A percentile compares a stretch with the other conserved stretches of the same genome.
Conservation (phyloP, 176 grass and related monocot genomes). For the Phoenix dactylifera region DNA sequence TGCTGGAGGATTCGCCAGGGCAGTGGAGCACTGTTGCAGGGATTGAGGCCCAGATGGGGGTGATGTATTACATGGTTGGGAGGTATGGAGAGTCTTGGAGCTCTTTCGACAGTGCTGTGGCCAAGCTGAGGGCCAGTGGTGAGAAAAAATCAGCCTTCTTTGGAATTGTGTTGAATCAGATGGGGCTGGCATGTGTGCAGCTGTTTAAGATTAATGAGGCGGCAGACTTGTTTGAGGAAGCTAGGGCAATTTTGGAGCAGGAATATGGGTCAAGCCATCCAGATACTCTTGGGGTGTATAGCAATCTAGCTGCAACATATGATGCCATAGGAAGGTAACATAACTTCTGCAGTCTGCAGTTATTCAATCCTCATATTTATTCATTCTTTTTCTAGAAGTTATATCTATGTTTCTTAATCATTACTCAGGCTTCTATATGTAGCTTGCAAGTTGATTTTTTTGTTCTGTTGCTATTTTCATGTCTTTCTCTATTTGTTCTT, state of each 20-base stretch:
- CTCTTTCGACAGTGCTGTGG: constrained; percentile 72
- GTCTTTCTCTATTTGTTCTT: too few species aligned
- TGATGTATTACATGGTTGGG: constrained; percentile 87
- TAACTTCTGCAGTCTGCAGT: neutral
- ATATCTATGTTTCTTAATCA: neutral
- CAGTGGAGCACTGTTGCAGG: constrained; percentile 94
- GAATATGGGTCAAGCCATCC: constrained; percentile 71
- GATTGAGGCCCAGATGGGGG: constrained; percentile 90
- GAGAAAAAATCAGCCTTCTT: constrained; percentile 93
- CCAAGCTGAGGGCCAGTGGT: constrained; percentile 65
- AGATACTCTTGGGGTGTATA: constrained; percentile 90
- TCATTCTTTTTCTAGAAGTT: neutral
- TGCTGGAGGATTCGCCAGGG: constrained; percentile 65
- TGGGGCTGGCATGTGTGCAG: constrained; percentile 92
- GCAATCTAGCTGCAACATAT: constrained; percentile 92
- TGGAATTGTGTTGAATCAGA: constrained; percentile 83
- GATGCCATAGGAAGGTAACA: constrained; percentile 90
- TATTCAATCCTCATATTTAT: neutral
- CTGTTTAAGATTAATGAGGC: constrained; percentile 98
- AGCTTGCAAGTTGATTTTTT: too few species aligned
- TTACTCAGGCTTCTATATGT: too few species aligned
- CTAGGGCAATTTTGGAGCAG: constrained; percentile 67
- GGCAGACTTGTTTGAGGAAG: constrained; percentile 94
- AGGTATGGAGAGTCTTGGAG: constrained; percentile 60
- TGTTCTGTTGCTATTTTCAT: too few species aligned